Conservation (phyloP, 371 early-diverging fungal genomes). For the Mortierella sp. region DNA sequence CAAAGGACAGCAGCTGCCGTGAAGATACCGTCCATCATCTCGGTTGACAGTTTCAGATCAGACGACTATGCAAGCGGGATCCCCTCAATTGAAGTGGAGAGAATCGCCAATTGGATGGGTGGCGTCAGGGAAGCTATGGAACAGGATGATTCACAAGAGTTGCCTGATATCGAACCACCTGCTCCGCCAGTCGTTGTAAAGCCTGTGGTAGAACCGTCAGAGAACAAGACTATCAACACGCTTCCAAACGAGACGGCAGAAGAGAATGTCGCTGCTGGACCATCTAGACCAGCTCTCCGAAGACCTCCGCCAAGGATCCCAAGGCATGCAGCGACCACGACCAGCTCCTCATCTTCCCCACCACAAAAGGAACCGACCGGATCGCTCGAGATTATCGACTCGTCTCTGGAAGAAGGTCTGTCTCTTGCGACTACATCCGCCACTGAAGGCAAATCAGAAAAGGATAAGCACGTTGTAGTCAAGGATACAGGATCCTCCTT, state of each 20-base stretch:
- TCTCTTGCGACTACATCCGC: too few relatives aligned
- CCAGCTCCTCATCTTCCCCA: not conserved
- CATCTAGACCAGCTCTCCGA: conserved; percentile 14
- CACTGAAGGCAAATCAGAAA: not conserved
- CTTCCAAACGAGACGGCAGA: not conserved
- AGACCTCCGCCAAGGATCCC: conserved; percentile 15
- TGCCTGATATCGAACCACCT: too few relatives aligned
- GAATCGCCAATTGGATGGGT: conserved; percentile 36
- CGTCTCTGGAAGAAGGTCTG: conserved; percentile 6
- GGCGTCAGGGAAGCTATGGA: conserved; percentile 29
- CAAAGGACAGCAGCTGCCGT: not conserved
- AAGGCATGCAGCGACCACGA: not conserved
- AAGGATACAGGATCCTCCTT: conserved; percentile 11
- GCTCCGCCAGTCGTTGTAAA: too few relatives aligned
- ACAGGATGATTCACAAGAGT: not conserved
- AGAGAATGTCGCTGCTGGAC: not conserved
- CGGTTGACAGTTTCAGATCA: conserved; percentile 19
- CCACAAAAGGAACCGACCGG: conserved; percentile 1
- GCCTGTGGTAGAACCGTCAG: too few relatives aligned
- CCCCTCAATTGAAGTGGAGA: conserved; percentile 21
- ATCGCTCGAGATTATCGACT: not conserved
- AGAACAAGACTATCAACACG: too few relatives aligned
- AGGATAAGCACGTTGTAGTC: conserved; percentile 3
- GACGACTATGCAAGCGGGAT: conserved; percentile 13
- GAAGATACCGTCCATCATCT: conserved; percentile 16